Percentiles rank a stretch among this genome's conserved stretches.
These are phyloP conservation scores for Halophytophthora polymorphica DNA, from an alignment of 352 stramenopile genomes.

Conservation along the genomic window DNA sequence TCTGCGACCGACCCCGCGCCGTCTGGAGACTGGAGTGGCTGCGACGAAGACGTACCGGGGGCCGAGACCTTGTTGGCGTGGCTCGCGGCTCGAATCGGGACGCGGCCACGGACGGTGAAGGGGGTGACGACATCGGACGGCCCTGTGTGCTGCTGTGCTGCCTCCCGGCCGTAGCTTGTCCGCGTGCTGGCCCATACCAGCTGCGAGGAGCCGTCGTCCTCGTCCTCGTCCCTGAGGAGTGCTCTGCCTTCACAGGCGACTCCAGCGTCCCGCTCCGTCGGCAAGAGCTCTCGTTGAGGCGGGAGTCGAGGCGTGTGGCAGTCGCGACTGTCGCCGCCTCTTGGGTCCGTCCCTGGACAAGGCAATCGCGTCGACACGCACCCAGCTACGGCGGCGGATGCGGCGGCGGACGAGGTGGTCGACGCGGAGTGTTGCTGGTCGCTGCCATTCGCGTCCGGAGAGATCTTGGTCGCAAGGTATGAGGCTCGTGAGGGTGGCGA, in stretches of 20 bases:
- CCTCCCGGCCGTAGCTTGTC: slow-evolving; percentile 13
- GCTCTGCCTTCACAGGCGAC: neutral
- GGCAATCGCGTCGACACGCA: too few relatives aligned
- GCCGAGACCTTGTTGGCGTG: neutral
- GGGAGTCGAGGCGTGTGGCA: too few relatives aligned
- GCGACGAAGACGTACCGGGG: neutral
- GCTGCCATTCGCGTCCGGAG: too few relatives aligned
- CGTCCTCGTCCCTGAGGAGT: neutral
- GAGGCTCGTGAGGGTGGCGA: too few relatives aligned
- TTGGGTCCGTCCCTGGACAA: too few relatives aligned
- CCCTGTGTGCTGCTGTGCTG: slow-evolving; percentile 1
- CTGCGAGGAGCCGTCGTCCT: slow-evolving; percentile 9
- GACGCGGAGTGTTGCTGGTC: too few relatives aligned
- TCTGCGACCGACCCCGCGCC: too few relatives aligned
- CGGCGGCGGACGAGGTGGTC: too few relatives aligned
- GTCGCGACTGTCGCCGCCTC: too few relatives aligned
- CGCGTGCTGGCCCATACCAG: slow-evolving; percentile 13
- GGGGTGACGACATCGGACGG: neutral
- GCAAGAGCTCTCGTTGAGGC: too few relatives aligned
- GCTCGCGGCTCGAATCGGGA: slow-evolving; percentile 34
- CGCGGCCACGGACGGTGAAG: slow-evolving; percentile 25
- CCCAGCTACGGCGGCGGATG: too few relatives aligned
- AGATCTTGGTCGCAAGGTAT: too few relatives aligned
- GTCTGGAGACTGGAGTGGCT: neutral
- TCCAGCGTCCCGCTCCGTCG: neutral